Conservation (phyloP, 1,139 yeast species). For the Geotrichum carabidarum region DNA sequence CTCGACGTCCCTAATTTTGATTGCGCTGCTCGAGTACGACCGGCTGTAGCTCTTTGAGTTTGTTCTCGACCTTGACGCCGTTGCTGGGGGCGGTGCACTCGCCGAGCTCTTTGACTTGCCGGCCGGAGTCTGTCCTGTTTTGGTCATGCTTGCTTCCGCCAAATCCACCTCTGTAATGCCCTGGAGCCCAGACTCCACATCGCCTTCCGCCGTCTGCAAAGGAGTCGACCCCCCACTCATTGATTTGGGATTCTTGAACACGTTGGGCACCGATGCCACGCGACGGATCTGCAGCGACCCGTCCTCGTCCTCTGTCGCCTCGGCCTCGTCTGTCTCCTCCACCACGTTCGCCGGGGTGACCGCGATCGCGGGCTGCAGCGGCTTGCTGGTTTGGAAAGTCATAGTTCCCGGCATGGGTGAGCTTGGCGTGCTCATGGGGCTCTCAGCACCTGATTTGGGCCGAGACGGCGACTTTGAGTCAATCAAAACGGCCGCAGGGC, state of each 20-base stretch:
- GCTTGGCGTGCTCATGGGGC: background rate
- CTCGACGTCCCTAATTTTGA: slow-evolving; percentile 67
- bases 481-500: slow-evolving; percentile 26
- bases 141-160: slow-evolving; percentile 2
- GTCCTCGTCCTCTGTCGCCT: slow-evolving; percentile 55
- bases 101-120: background rate
- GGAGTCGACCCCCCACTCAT: slow-evolving; percentile 13
- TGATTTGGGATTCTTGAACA: slow-evolving; percentile 34
- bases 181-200: slow-evolving; percentile 3
- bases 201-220: slow-evolving; percentile 1
- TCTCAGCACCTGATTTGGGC: background rate
- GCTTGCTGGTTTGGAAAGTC: background rate
- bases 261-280: slow-evolving; percentile 55
- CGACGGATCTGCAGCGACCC: background rate
- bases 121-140: background rate
- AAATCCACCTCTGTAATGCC: slow-evolving; percentile 16
- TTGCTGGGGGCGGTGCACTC: background rate
- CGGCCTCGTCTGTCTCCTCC: background rate
- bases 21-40: slow-evolving; percentile 62
- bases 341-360: background rate
- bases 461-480: background rate
- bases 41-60: slow-evolving; percentile 37
- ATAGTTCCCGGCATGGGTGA: background rate
- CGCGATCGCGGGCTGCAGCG: background rate
- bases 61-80: slow-evolving; percentile 34